Evolutionary conservation across 331 rosid species (phyloP).

Genomic region (Quercus tomentella): DNA sequence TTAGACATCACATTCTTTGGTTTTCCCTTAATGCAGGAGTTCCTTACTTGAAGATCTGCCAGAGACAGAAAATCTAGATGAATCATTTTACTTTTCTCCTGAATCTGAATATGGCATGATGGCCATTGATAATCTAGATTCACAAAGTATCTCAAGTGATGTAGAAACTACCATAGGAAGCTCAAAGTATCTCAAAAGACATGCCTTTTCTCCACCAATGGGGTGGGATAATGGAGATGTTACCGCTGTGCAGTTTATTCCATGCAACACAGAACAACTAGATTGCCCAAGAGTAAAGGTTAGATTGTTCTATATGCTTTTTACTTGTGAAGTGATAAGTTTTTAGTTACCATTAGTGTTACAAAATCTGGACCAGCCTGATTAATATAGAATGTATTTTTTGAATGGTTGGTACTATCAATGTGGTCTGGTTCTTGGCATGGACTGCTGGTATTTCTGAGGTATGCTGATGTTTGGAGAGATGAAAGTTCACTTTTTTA

Average conservation of each 20-base stretch:
- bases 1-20: conserved; percentile 11
- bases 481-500: background rate
- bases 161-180: conserved; percentile 9
- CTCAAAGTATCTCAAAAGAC: conserved; percentile 27
- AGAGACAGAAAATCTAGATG: conserved; percentile 26
- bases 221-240: conserved; percentile 18
- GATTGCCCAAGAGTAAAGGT: conserved; percentile 36
- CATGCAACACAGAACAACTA: conserved; percentile 25
- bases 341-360: background rate
- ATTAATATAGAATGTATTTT: background rate
- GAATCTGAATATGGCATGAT: conserved; percentile 25
- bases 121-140: conserved; percentile 21
- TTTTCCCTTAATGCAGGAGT: conserved; percentile 37
- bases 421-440: conserved; percentile 7
- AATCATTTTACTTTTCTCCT: conserved; percentile 26
- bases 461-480: background rate
- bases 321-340: background rate
- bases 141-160: conserved; percentile 18
- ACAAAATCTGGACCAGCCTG: background rate
- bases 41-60: conserved; percentile 41
- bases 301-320: conserved; percentile 3
- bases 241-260: conserved; percentile 17
- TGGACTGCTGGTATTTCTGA: background rate
- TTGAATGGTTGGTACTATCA: background rate
- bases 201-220: conserved; percentile 25